Percentiles rank a stretch among this genome's conserved stretches.
Conservation (phyloP, 2,329 filamentous ascomycete species). For the Diatrype stigma region DNA sequence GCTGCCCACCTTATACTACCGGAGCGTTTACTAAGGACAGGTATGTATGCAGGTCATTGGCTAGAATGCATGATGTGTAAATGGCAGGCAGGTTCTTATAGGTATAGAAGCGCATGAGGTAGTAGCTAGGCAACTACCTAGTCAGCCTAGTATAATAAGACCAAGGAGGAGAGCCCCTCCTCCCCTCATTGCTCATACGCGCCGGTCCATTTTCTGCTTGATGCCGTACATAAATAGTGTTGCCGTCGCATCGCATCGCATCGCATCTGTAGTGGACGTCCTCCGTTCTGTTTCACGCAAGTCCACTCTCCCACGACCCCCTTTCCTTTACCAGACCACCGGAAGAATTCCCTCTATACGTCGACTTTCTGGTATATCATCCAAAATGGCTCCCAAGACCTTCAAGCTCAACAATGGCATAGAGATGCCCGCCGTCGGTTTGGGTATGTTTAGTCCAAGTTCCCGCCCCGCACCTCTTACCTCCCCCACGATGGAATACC, state of each 20-base stretch:
- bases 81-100: no score
- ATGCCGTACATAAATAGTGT: constrained; percentile 1
- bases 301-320: background rate
- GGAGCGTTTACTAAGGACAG: background rate
- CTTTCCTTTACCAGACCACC: background rate
- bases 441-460: constrained; percentile 43
- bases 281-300: background rate
- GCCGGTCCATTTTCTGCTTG: background rate
- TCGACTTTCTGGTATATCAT: background rate
- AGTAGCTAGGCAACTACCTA: no score
- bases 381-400: constrained; percentile 48
- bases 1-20: background rate
- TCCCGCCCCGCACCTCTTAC: constrained; percentile 3
- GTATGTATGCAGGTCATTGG: background rate
- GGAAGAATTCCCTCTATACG: background rate
- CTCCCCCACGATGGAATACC: background rate
- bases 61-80: no score
- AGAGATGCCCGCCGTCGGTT: constrained; percentile 59
- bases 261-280: background rate
- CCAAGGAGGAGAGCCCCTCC: background rate
- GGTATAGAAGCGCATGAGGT: no score
- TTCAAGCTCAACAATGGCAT: constrained; percentile 63
- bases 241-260: background rate
- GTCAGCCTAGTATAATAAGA: background rate
- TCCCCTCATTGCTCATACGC: background rate